These are phyloP conservation scores for Boletus tylopilopsis DNA, from an alignment of 768 basidiomycete species.

Conservation along the genomic window DNA sequence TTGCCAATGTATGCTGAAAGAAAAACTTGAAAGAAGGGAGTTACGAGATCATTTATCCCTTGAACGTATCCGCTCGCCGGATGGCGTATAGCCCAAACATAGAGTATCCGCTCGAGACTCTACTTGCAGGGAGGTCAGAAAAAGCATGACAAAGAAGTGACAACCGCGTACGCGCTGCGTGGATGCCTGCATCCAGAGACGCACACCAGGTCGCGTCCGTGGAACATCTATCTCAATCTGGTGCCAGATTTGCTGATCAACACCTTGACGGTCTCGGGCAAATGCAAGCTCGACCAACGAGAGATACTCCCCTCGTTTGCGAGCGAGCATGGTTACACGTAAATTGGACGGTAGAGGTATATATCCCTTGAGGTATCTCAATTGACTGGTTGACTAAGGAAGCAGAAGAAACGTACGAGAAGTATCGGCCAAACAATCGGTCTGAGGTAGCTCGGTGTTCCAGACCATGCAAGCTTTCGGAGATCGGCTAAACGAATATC, in stretches of 20 bases:
- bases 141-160: not conserved
- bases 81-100: constrained; percentile 99
- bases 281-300: constrained; percentile 90
- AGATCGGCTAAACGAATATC: constrained; percentile 56
- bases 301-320: constrained; percentile 90
- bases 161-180: constrained; percentile 75
- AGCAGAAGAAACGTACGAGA: constrained; percentile 54
- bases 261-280: constrained; percentile 74
- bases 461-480: constrained; percentile 91
- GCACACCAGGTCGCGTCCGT: constrained; percentile 86
- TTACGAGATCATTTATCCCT: constrained; percentile 97
- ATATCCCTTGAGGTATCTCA: constrained; percentile 66
- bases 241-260: constrained; percentile 99
- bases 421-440: constrained; percentile 94
- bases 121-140: constrained; percentile 35
- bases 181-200: constrained; percentile 83
- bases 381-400: not conserved
- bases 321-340: constrained; percentile 69
- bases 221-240: constrained; percentile 99
- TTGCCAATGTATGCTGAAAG: constrained; percentile 90
- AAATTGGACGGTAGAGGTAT: constrained; percentile 79
- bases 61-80: constrained; percentile 99
- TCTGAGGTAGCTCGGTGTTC: constrained; percentile 82
- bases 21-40: constrained; percentile 98
- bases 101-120: constrained; percentile 92